Evolutionary conservation across 139 green algal species (phyloP).

Genomic region (Trebouxia sp.): DNA sequence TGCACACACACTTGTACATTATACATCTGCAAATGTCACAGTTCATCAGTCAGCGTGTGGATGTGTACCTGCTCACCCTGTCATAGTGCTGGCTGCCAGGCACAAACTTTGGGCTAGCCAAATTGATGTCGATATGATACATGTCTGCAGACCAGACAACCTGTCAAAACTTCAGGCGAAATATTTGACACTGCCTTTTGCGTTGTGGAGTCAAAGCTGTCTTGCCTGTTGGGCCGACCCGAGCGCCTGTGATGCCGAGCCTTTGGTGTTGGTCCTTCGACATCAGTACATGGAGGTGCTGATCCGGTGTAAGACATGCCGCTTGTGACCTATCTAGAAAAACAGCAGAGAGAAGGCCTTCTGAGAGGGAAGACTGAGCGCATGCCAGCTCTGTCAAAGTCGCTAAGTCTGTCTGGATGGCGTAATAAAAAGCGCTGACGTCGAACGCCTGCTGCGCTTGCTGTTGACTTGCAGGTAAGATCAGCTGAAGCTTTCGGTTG

Average conservation of each 20-base stretch:
- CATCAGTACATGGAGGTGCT: not conserved
- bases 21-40: too few relatives aligned
- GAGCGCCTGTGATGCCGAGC: conserved; percentile 9
- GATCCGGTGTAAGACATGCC: not conserved
- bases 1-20: too few relatives aligned
- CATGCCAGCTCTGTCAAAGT: not conserved
- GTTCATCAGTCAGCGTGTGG: too few relatives aligned
- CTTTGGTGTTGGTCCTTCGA: conserved; percentile 1
- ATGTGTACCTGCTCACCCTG: conserved; percentile 26
- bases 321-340: not conserved
- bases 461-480: not conserved
- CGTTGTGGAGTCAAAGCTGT: too few relatives aligned
- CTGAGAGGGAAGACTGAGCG: not conserved
- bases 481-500: conserved; percentile 3
- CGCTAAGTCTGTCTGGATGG: not conserved
- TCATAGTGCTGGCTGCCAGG: not conserved
- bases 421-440: not conserved
- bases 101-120: not conserved
- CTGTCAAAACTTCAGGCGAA: too few relatives aligned
- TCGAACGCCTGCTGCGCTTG: not conserved
- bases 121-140: not conserved
- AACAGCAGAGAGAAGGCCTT: not conserved
- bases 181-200: too few relatives aligned
- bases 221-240: not conserved
- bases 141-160: conserved; percentile 21